These are phyloP conservation scores for Septoria petroselini DNA, from an alignment of 2,329 filamentous ascomycete genomes.

Conservation along the genomic window DNA sequence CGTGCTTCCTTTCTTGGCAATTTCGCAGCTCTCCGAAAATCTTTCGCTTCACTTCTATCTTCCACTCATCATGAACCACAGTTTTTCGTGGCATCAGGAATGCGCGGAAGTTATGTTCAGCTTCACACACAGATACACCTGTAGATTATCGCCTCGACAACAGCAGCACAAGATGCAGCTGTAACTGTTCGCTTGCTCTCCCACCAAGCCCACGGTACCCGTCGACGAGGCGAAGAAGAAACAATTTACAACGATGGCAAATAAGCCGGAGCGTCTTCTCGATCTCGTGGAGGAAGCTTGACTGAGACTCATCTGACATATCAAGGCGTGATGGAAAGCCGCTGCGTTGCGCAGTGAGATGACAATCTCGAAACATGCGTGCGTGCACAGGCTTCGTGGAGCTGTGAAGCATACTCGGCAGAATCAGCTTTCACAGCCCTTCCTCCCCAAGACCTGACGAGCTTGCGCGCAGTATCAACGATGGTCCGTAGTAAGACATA, in stretches of 20 bases:
- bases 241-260: slow-evolving; percentile 63
- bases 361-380: too few relatives aligned
- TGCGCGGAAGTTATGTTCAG: background rate
- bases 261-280: slow-evolving; percentile 99
- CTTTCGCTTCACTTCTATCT: background rate
- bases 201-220: slow-evolving; percentile 33
- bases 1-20: too few relatives aligned
- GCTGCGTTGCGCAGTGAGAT: too few relatives aligned
- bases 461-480: too few relatives aligned
- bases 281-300: slow-evolving; percentile 90
- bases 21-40: background rate
- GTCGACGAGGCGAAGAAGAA: slow-evolving; percentile 65
- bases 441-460: too few relatives aligned
- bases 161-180: slow-evolving; percentile 29
- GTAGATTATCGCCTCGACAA: slow-evolving; percentile 28
- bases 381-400: too few relatives aligned
- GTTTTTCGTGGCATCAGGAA: background rate
- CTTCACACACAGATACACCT: background rate
- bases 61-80: background rate
- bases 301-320: slow-evolving; percentile 20
- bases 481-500: too few relatives aligned
- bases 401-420: too few relatives aligned
- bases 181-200: slow-evolving; percentile 34
- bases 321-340: too few relatives aligned
- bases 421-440: too few relatives aligned